Evolutionary conservation across 202 grass and related monocot genomes (phyloP).

Genomic region (Panicum hallii): DNA sequence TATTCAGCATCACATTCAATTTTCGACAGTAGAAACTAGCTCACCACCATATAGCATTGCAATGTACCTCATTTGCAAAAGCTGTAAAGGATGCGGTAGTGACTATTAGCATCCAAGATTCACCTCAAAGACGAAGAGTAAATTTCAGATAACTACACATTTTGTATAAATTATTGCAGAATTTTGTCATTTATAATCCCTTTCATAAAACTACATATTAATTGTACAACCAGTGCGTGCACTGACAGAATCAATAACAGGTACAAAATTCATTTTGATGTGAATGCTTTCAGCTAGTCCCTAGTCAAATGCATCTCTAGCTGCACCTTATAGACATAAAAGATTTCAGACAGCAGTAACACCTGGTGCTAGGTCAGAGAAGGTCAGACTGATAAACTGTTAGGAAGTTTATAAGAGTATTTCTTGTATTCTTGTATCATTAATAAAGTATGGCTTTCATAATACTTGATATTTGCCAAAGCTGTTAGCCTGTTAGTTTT

Average conservation of each 20-base stretch:
- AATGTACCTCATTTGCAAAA: slow-evolving; percentile 30
- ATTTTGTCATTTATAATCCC: not conserved
- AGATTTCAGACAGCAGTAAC: not conserved
- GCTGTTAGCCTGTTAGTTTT: slow-evolving; percentile 4
- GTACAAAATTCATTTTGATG: not conserved
- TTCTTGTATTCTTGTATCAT: not conserved
- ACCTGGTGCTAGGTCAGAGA: not conserved
- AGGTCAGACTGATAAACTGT: not conserved
- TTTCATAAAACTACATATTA: not conserved
- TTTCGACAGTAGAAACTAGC: not conserved
- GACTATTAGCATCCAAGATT: not conserved
- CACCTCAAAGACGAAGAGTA: not conserved
- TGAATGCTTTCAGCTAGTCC: slow-evolving; percentile 2
- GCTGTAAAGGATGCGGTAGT: slow-evolving; percentile 2
- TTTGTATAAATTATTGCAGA: not conserved
- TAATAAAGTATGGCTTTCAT: not conserved
- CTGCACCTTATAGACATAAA: not conserved
- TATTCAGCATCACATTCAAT: not conserved
- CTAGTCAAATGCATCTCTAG: not conserved
- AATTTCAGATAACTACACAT: not conserved
- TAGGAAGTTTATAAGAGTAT: not conserved
- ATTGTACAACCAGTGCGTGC: not conserved
- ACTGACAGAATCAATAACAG: not conserved
- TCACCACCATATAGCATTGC: not conserved
- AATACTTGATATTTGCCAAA: slow-evolving; percentile 7